Evolutionary conservation across 2,329 filamentous ascomycete species (phyloP).

Genomic region (Meredithiella fracta): DNA sequence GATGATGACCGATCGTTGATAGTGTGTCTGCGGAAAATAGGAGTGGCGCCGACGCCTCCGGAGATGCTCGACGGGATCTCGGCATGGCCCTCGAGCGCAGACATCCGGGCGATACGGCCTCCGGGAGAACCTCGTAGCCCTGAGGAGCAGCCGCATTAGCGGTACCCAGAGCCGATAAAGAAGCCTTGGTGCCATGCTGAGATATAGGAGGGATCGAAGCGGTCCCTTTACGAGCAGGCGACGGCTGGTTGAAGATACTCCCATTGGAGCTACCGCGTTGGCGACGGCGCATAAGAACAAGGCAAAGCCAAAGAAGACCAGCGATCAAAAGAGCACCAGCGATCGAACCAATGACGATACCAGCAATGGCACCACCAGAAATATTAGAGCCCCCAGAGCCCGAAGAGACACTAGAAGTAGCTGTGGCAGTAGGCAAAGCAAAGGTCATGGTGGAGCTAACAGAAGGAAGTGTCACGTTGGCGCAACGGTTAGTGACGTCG

Average conservation of each 20-base stretch:
- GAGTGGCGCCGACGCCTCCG: constrained; percentile 9
- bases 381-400: constrained; percentile 28
- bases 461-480: constrained; percentile 59
- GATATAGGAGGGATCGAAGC: constrained; percentile 25
- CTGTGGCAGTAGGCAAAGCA: constrained; percentile 29
- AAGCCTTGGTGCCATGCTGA: constrained; percentile 14
- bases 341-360: constrained; percentile 70
- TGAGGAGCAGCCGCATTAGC: constrained; percentile 20
- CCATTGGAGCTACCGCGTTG: constrained; percentile 43
- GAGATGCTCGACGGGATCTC: constrained; percentile 34
- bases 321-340: constrained; percentile 53
- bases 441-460: constrained; percentile 54
- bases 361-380: constrained; percentile 77
- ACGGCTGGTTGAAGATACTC: constrained; percentile 79
- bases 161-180: constrained; percentile 12
- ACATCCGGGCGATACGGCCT: constrained; percentile 87
- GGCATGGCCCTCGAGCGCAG: constrained; percentile 66
- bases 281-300: constrained; percentile 33
- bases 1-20: constrained; percentile 49
- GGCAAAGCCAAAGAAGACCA: constrained; percentile 51
- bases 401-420: constrained; percentile 26
- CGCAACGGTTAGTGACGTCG: constrained; percentile 55
- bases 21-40: constrained; percentile 20
- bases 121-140: constrained; percentile 67
- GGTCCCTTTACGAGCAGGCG: constrained; percentile 43